These are phyloP conservation scores for Penicillium malachiteum DNA, from an alignment of 495 filamentous ascomycete genomes.

Conservation along the genomic window DNA sequence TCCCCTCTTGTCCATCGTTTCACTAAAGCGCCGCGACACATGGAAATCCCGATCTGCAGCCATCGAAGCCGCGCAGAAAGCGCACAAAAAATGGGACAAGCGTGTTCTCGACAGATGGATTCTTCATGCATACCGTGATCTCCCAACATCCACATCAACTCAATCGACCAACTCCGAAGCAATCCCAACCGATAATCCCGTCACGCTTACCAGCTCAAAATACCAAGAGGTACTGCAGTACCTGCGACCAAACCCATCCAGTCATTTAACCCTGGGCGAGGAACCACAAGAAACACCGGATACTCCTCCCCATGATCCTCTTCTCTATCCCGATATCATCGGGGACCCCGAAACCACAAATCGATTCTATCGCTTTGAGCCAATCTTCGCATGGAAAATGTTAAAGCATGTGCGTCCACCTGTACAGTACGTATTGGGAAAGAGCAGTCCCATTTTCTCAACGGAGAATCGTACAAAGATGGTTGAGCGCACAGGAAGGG, in stretches of 20 bases:
- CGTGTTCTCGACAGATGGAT: conserved; percentile 68
- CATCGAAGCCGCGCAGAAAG: conserved; percentile 53
- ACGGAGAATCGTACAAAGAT: conserved; percentile 16
- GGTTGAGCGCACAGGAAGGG: conserved; percentile 22
- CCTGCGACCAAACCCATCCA: conserved; percentile 31
- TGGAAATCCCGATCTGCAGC: conserved; percentile 69
- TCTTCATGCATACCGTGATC: conserved; percentile 61
- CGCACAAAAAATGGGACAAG: conserved; percentile 65
- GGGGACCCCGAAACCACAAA: conserved; percentile 46
- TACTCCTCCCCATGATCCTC: conserved; percentile 1
- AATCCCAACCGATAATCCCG: background rate
- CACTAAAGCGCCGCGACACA: conserved; percentile 63
- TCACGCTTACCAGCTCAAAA: conserved; percentile 1
- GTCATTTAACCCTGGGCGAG: background rate
- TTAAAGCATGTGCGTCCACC: conserved; percentile 46
- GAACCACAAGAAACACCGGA: background rate
- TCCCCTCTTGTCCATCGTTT: conserved; percentile 37
- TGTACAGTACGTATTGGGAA: conserved; percentile 64
- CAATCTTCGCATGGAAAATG: conserved; percentile 15
- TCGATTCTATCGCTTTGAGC: conserved; percentile 42
- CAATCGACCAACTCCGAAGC: background rate
- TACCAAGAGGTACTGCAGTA: conserved; percentile 39
- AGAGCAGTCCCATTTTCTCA: conserved; percentile 48
- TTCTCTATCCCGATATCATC: conserved; percentile 17
- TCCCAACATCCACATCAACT: conserved; percentile 45